A percentile compares a stretch with the other conserved stretches of the same genome.
These are phyloP conservation scores for Cyclotella distinguenda DNA, from an alignment of 108 stramenopile species.

Conservation along the genomic window DNA sequence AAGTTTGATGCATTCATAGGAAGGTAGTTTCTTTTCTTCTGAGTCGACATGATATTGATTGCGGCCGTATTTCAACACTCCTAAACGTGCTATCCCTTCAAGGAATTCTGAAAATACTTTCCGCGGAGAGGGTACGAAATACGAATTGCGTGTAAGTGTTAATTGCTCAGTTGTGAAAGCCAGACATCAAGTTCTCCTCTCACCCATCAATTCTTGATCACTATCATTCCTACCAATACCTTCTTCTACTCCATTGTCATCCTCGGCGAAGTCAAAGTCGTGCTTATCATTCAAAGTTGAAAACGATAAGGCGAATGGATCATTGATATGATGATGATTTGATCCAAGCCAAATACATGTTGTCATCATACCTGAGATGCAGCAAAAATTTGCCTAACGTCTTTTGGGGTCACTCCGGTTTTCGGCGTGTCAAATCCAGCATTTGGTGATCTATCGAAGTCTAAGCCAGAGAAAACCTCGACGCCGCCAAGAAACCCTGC, in stretches of 20 bases:
- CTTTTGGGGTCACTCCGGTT: constrained; percentile 5
- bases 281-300: not conserved
- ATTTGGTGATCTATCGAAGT: not conserved
- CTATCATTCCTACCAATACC: not conserved
- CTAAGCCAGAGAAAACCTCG: not conserved
- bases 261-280: not conserved
- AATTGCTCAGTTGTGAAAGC: no score
- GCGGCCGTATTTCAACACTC: constrained; percentile 16
- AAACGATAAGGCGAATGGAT: no score
- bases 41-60: not conserved
- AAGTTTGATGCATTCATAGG: constrained; percentile 23
- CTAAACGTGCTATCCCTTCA: constrained; percentile 19
- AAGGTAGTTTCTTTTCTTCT: not conserved
- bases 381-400: constrained; percentile 28
- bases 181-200: not conserved
- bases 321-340: not conserved
- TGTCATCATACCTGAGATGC: constrained; percentile 24
- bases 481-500: constrained; percentile 18
- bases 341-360: not conserved
- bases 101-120: constrained; percentile 22
- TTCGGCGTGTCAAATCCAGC: not conserved
- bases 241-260: not conserved
- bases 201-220: constrained; percentile 11
- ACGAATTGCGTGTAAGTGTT: no score
- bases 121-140: no score